A percentile compares a stretch with the other conserved stretches of the same genome.
phyloP scores from a whole-genome alignment of 2,329 filamentous ascomycete species.

The Colletotrichum sp. region DNA sequence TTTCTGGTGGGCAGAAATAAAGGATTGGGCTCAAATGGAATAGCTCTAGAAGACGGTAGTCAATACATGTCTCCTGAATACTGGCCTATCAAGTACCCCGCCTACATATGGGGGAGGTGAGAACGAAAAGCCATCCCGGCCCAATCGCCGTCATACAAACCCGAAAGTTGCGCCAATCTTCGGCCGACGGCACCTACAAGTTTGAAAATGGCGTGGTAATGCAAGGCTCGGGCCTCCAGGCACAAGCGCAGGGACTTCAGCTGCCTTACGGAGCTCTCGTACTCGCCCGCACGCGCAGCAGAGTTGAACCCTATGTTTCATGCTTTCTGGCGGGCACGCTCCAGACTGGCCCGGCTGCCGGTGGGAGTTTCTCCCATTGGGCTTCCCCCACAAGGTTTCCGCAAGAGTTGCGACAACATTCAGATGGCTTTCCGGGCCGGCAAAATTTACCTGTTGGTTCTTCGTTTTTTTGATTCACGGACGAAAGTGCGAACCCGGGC shows the following conservation, averaged over 20 bases:
- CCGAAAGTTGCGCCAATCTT: neutral
- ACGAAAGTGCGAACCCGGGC: neutral
- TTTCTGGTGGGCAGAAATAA: neutral
- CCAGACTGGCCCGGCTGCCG: neutral
- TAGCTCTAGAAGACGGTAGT: neutral
- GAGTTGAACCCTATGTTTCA: neutral
- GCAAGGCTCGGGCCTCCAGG: neutral
- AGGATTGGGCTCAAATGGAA: neutral
- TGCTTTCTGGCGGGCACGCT: neutral
- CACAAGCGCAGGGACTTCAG: neutral
- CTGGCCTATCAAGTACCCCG: neutral
- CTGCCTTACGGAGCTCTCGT: neutral
- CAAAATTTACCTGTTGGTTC: neutral
- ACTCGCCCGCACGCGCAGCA: neutral
- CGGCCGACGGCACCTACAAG: neutral
- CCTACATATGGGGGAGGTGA: neutral
- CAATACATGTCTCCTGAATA: neutral
- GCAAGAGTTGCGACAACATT: neutral
- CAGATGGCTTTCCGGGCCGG: neutral
- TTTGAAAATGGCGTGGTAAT: neutral
- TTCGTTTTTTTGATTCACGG: neutral
- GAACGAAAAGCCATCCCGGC: neutral
- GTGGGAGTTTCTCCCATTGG: neutral
- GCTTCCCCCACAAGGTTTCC: neutral
- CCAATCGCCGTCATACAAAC: neutral